Evolutionary conservation across 495 filamentous ascomycete genomes (phyloP).

Genomic region (Penicillium lividum): DNA sequence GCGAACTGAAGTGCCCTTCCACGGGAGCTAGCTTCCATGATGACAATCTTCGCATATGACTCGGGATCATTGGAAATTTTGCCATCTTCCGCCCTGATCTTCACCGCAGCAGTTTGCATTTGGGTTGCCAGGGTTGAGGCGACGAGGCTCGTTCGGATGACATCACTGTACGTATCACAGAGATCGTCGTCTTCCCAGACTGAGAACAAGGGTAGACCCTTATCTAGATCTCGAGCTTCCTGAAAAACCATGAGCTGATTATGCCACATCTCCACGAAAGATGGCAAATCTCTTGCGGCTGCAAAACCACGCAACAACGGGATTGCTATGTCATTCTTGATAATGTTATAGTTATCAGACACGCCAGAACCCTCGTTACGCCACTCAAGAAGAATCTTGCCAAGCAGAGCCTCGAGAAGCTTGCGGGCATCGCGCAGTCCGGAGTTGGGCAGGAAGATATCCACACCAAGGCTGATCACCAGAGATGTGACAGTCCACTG

Average conservation of each 20-base stretch:
- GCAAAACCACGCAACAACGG: constrained; percentile 64
- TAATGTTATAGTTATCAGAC: constrained; percentile 27
- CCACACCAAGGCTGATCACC: constrained; percentile 64
- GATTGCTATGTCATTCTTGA: constrained; percentile 49
- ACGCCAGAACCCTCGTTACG: constrained; percentile 16
- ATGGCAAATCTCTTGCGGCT: constrained; percentile 62
- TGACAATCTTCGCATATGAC: constrained; percentile 42
- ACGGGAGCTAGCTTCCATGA: constrained; percentile 41
- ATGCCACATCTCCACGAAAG: constrained; percentile 69
- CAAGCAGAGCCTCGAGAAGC: constrained; percentile 44
- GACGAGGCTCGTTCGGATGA: constrained; percentile 38
- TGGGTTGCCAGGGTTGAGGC: constrained; percentile 33
- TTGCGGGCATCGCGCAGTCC: constrained; percentile 41
- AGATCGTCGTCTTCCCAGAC: constrained; percentile 66
- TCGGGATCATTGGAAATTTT: constrained; percentile 31
- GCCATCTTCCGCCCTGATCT: constrained; percentile 31
- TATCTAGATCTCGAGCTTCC: constrained; percentile 34
- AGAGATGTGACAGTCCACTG: constrained; percentile 65
- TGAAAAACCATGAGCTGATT: constrained; percentile 55
- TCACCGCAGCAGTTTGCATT: constrained; percentile 33
- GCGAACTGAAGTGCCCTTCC: constrained; percentile 26
- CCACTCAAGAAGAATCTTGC: constrained; percentile 44
- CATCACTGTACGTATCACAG: constrained; percentile 41
- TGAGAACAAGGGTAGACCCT: constrained; percentile 32
- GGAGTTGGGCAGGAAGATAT: constrained; percentile 65